phyloP scores from a whole-genome alignment of 2,329 filamentous ascomycete genomes.

The Penicillium sp. region DNA sequence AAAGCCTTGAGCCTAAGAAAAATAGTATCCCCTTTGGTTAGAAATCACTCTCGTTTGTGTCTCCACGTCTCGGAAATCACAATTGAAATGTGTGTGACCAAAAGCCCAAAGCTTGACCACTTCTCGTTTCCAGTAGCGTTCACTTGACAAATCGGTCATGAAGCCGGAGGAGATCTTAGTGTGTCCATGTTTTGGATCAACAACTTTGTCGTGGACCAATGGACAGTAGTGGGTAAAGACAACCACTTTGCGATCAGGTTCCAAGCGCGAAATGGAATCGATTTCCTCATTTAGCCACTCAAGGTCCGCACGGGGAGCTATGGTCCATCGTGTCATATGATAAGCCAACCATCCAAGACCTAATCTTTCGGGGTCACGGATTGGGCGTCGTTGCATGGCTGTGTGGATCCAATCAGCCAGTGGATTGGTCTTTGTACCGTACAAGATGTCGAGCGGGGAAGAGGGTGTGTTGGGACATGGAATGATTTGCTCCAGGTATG shows the following conservation, averaged over 20 bases:
- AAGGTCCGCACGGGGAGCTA: conserved; percentile 17
- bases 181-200: no score
- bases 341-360: conserved; percentile 21
- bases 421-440: conserved; percentile 23
- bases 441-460: conserved; percentile 25
- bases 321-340: conserved; percentile 21
- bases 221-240: no score
- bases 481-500: conserved; percentile 16
- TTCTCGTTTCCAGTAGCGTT: conserved; percentile 33
- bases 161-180: no score
- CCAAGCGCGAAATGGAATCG: no score
- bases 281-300: no score
- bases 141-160: conserved; percentile 27
- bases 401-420: conserved; percentile 24
- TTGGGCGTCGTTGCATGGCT: conserved; percentile 15
- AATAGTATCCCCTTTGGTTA: conserved; percentile 38
- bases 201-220: no score
- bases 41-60: conserved; percentile 25
- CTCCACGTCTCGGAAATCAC: conserved; percentile 27
- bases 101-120: conserved; percentile 41
- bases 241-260: no score
- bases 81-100: conserved; percentile 44
- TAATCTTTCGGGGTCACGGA: conserved; percentile 25
- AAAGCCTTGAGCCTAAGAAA: conserved; percentile 31
- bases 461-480: conserved; percentile 16